Evolutionary conservation across 768 basidiomycete genomes (phyloP), one percentile per base, ranked within the genome.

Genomic region (Pulveroboletus sp.): DNA sequence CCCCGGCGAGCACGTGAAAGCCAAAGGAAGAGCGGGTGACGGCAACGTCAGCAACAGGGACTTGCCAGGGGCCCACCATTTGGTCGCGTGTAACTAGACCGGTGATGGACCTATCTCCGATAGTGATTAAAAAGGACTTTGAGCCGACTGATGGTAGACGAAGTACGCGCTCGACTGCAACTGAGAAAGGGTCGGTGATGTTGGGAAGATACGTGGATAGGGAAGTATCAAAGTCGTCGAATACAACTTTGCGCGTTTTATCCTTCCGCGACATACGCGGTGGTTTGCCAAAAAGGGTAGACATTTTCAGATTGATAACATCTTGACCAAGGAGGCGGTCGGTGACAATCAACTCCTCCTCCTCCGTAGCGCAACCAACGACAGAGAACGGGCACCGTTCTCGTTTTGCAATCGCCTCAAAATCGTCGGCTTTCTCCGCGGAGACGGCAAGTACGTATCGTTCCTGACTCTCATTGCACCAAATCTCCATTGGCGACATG

Each of bases 401-500:
- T 58, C 96, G 79, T 63, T 77, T 77, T 3, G 91, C 91, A 39
- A 98, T 85, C 11, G 59, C 70, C 59, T 83, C 82, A 69, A 99
- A 98, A 5, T 71, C 67, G 2, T 70, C 67, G 18, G 83, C 73
- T 50, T 78, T 79, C 15, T 79, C 76, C 2, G 82, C 80, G 0
- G 81, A 80, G 52, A 99, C 79, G 8, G 96, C 96, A 28, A 98
- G 78, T 27, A 98, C 96, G 65, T 98, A 99, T 35, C 96, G 85
- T 62, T 98, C 96, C 73, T 98, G 96, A 56, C 85, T 88, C 71
- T 99, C 96, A 70, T 99, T 99, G 66, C 96, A 98, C 96, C 96
- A 99, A 43, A 98, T 97, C 71, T 98, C 95, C 95, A 99, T 97
- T 0, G 96, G 96, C 5, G 91, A 93, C 90, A 99, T 91, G 35